These are phyloP conservation scores for Hemerocallis citrina DNA, from an alignment of 106 monocot genomes.

Conservation along the genomic window DNA sequence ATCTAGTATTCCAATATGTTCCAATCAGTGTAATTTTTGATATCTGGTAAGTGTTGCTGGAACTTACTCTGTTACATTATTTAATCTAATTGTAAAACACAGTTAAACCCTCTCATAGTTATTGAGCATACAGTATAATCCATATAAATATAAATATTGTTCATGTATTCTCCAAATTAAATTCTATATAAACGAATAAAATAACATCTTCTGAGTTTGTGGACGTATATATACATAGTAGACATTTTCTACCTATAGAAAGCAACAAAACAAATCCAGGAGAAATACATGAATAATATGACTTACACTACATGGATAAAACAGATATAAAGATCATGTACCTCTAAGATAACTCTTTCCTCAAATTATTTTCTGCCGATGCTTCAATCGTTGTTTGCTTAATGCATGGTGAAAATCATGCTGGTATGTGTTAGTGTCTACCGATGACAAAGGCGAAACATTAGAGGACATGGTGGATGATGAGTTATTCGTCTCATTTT, in stretches of 20 bases:
- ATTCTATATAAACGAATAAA: neutral
- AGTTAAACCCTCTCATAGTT: no score
- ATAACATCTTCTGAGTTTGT: neutral
- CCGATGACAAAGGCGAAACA: conserved; percentile 12
- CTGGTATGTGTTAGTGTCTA: conserved; percentile 7
- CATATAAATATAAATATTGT: no score
- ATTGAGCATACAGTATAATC: no score
- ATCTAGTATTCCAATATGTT: no score
- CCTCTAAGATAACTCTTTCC: neutral
- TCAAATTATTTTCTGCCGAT: neutral
- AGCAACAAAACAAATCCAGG: neutral
- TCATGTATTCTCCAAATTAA: no score
- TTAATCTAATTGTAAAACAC: no score
- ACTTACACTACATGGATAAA: neutral
- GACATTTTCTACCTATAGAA: neutral
- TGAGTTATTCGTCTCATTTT: neutral
- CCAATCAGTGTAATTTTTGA: no score
- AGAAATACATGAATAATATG: neutral
- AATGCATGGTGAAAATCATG: conserved; percentile 36
- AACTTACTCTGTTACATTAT: no score
- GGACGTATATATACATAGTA: neutral
- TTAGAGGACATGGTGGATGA: conserved; percentile 20
- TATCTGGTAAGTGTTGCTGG: no score
- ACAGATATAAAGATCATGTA: neutral
- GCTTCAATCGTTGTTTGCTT: conserved; percentile 18